Evolutionary conservation across 2,329 filamentous ascomycete genomes (phyloP).

Genomic region (Pseudofabraea citricarpa): DNA sequence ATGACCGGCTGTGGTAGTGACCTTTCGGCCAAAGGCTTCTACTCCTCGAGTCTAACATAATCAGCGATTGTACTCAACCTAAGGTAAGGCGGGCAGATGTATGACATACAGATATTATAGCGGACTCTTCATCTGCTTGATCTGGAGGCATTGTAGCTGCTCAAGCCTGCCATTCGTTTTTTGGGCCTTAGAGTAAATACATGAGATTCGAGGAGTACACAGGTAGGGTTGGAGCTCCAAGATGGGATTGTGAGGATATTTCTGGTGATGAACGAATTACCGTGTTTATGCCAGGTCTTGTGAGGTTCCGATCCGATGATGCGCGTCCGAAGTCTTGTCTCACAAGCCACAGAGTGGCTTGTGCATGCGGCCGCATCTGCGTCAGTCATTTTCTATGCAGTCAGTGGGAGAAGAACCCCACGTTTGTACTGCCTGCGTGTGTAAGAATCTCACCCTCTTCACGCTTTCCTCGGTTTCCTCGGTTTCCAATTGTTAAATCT

Average conservation of each 20-base stretch:
- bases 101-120: conserved; percentile 29
- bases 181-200: conserved; percentile 20
- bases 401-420: no score
- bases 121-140: conserved; percentile 21
- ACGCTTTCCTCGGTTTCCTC: no score
- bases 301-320: conserved; percentile 8
- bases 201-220: conserved; percentile 6
- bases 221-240: background rate
- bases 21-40: conserved; percentile 90
- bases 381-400: no score
- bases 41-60: conserved; percentile 71
- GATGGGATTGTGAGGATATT: background rate
- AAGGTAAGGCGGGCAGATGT: background rate
- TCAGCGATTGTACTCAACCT: background rate
- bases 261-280: background rate
- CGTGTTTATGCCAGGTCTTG: conserved; percentile 6
- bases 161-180: conserved; percentile 27
- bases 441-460: no score
- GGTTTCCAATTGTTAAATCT: no score
- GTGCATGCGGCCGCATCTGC: no score
- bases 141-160: conserved; percentile 28
- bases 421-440: no score
- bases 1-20: conserved; percentile 87
- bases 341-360: conserved; percentile 1
- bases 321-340: no score